Evolutionary conservation across 2,329 filamentous ascomycete species (phyloP).

Genomic region (Cordyceps fumosorosea): DNA sequence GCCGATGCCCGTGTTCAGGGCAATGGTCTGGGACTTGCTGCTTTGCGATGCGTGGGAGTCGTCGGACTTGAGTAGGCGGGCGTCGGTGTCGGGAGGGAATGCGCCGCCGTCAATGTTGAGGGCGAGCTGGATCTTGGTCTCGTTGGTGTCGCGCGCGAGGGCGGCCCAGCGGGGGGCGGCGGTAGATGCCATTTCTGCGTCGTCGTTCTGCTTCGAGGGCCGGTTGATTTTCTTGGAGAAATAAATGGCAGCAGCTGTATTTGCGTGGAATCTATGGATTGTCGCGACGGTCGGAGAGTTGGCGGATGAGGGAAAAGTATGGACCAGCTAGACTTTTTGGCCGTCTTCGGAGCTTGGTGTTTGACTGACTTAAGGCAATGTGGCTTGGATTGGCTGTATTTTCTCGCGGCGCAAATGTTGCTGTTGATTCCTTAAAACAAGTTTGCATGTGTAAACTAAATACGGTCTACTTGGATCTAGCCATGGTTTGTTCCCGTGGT

Average conservation of each 20-base stretch:
- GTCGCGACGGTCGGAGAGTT: not conserved
- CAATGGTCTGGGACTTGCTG: constrained; percentile 78
- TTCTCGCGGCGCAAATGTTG: no score
- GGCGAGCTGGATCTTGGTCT: constrained; percentile 92
- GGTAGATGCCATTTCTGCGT: not conserved
- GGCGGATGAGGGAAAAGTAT: not conserved
- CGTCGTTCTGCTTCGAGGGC: not conserved
- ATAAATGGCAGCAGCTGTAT: not conserved
- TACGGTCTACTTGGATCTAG: no score
- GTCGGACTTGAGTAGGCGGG: constrained; percentile 41
- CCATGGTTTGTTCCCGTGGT: no score
- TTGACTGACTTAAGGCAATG: not conserved
- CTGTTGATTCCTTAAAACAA: no score
- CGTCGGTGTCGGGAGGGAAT: constrained; percentile 59
- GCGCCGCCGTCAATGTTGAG: constrained; percentile 88
- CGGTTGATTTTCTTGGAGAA: no score
- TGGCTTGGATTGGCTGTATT: not conserved
- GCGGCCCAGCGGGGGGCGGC: constrained; percentile 57
- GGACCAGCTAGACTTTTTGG: not conserved
- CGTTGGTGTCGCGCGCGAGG: constrained; percentile 87
- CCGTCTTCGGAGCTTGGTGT: constrained; percentile 6
- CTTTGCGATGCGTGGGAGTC: constrained; percentile 76
- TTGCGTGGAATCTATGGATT: not conserved
- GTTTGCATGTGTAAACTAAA: no score
- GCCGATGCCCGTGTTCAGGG: constrained; percentile 86